These are phyloP conservation scores for Ophiostoma triangulosporum DNA, from an alignment of 2,329 filamentous ascomycete genomes.

Conservation along the genomic window DNA sequence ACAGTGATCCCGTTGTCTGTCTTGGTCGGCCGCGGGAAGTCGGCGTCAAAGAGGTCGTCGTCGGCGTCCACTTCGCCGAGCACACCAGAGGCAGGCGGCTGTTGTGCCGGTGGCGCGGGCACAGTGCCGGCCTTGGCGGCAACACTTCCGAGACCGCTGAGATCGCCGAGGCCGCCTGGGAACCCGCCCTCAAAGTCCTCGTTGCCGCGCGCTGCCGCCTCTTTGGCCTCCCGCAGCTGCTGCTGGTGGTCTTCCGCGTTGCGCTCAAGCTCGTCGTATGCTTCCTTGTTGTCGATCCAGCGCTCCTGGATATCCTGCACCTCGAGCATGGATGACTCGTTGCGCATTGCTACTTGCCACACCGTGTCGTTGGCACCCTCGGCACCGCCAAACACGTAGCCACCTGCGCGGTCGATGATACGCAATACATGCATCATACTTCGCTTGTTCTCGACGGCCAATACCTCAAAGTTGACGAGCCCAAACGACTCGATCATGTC, in stretches of 20 bases:
- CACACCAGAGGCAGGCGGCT: constrained; percentile 18
- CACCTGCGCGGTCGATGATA: constrained; percentile 81
- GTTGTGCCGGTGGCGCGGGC: constrained; percentile 3
- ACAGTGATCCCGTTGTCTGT: constrained; percentile 52
- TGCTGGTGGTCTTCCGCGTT: constrained; percentile 66
- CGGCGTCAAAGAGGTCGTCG: constrained; percentile 24
- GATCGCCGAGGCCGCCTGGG: constrained; percentile 19
- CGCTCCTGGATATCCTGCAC: constrained; percentile 85
- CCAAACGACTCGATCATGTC: constrained; percentile 81
- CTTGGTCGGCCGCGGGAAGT: constrained; percentile 8
- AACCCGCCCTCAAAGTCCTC: constrained; percentile 10
- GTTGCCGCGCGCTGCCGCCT: constrained; percentile 20
- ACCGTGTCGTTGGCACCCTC: constrained; percentile 90
- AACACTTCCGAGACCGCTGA: not conserved
- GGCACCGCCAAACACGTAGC: constrained; percentile 81
- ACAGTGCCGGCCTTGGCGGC: not conserved
- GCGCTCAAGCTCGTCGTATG: constrained; percentile 68
- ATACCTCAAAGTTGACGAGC: constrained; percentile 79
- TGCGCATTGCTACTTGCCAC: constrained; percentile 92
- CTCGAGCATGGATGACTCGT: constrained; percentile 60
- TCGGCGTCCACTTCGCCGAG: constrained; percentile 21
- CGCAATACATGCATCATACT: constrained; percentile 89
- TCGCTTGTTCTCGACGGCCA: constrained; percentile 92
- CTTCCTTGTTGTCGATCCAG: constrained; percentile 84
- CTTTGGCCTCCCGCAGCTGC: constrained; percentile 27